phyloP scores from a whole-genome alignment of 2,329 filamentous ascomycete genomes.

The Ophiocordyceps unilateralis region DNA sequence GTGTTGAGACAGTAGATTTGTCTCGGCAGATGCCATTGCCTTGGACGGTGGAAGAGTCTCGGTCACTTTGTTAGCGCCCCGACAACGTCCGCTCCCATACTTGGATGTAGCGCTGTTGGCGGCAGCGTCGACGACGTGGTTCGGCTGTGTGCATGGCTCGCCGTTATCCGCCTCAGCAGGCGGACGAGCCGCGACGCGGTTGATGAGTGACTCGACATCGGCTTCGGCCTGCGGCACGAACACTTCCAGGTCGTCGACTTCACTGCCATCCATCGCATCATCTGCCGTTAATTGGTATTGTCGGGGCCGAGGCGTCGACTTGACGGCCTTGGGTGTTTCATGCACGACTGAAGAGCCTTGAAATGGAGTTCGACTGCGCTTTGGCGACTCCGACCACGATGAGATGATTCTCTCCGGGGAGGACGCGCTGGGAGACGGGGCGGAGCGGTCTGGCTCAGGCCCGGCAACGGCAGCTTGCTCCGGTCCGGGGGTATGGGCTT shows the following conservation, averaged over 20 bases:
- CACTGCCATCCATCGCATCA: slow-evolving; percentile 6
- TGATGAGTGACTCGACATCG: slow-evolving; percentile 7
- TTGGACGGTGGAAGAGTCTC: too few species aligned
- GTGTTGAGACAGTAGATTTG: not conserved
- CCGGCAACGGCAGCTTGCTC: not conserved
- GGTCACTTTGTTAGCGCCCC: too few species aligned
- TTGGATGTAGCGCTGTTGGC: too few species aligned
- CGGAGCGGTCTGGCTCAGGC: not conserved
- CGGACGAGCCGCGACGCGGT: slow-evolving; percentile 8
- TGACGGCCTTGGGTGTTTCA: slow-evolving; percentile 9
- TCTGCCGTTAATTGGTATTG: not conserved
- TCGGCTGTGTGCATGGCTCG: slow-evolving; percentile 14
- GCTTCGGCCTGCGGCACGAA: slow-evolving; percentile 14
- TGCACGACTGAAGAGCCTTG: slow-evolving; percentile 7
- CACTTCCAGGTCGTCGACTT: slow-evolving; percentile 19
- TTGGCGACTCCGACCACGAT: not conserved
- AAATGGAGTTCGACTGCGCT: not conserved
- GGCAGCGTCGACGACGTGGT: slow-evolving; percentile 7
- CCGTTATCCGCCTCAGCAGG: slow-evolving; percentile 10
- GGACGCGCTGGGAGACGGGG: not conserved
- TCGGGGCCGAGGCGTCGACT: slow-evolving; percentile 3
- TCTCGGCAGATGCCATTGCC: too few species aligned
- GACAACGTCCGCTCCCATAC: too few species aligned
- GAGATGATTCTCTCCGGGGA: not conserved
- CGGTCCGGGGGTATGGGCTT: not conserved